Percentiles rank a stretch among this genome's conserved stretches.
Evolutionary conservation across 2,329 filamentous ascomycete species (phyloP).

Genomic region (Aspergillus thermomutatus): DNA sequence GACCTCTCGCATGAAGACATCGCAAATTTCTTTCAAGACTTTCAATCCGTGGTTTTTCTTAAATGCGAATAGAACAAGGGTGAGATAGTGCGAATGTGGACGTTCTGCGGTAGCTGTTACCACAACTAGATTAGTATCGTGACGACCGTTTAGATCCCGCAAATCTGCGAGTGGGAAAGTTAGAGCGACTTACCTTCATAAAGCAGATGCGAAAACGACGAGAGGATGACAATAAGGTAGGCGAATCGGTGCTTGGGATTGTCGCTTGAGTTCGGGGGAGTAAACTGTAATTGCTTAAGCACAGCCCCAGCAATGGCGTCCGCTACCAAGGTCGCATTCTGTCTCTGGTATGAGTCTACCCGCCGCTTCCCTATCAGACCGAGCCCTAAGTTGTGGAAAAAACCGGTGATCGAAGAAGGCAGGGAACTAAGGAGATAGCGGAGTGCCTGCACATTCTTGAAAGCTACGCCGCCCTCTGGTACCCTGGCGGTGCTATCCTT

Average conservation of each 20-base stretch:
- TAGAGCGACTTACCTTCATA: constrained; percentile 58
- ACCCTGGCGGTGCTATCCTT: constrained; percentile 21
- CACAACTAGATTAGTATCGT: constrained; percentile 5
- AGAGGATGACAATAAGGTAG: constrained; percentile 78
- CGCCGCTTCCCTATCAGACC: constrained; percentile 72
- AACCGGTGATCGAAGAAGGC: constrained; percentile 73
- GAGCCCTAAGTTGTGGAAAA: constrained; percentile 83
- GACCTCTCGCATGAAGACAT: constrained; percentile 62
- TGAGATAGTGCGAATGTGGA: constrained; percentile 52
- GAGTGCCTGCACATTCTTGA: constrained; percentile 76
- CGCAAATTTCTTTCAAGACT: constrained; percentile 68
- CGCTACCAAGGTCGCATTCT: constrained; percentile 59
- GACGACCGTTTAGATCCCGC: not conserved
- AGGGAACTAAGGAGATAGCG: constrained; percentile 74
- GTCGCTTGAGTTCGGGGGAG: constrained; percentile 43
- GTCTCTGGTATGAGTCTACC: constrained; percentile 61
- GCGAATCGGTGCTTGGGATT: constrained; percentile 64
- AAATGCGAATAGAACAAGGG: constrained; percentile 81
- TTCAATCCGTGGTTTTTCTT: constrained; percentile 75
- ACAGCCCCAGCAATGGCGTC: constrained; percentile 70
- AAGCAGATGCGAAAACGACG: constrained; percentile 73
- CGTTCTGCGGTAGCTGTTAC: constrained; percentile 44
- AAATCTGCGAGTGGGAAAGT: not conserved
- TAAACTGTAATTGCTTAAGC: constrained; percentile 62
- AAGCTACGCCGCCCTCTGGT: constrained; percentile 40